phyloP scores from a whole-genome alignment of 2,329 filamentous ascomycete species.

The Aspergillus japonicus region DNA sequence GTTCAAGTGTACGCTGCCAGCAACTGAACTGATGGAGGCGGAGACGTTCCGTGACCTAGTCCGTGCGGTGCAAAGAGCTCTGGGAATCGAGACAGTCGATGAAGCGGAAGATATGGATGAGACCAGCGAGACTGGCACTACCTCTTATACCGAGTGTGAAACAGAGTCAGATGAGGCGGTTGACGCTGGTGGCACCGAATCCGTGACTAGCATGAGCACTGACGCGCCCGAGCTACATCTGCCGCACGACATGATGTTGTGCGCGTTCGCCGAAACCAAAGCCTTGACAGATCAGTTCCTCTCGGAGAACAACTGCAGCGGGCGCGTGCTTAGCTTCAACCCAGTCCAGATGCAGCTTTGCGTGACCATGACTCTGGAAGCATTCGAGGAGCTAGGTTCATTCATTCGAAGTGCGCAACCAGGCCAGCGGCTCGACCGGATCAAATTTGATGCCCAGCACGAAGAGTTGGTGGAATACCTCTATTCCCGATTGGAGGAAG shows the following conservation, averaged over 20 bases:
- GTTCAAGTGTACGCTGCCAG: slow-evolving; percentile 36
- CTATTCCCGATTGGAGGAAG: slow-evolving; percentile 36
- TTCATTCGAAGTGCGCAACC: slow-evolving; percentile 20
- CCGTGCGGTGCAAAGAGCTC: slow-evolving; percentile 19
- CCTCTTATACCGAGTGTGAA: not conserved
- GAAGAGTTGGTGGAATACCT: slow-evolving; percentile 32
- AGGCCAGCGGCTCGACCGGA: slow-evolving; percentile 20
- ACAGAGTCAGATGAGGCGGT: not conserved
- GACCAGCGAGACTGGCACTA: not conserved
- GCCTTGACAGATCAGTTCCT: slow-evolving; percentile 31
- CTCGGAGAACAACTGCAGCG: slow-evolving; percentile 22
- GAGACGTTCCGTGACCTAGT: slow-evolving; percentile 33
- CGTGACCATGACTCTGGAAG: slow-evolving; percentile 29
- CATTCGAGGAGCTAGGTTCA: slow-evolving; percentile 37
- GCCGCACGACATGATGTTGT: slow-evolving; percentile 16
- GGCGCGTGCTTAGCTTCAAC: slow-evolving; percentile 27
- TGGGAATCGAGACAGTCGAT: slow-evolving; percentile 1
- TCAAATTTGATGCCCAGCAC: slow-evolving; percentile 30
- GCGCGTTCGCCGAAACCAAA: slow-evolving; percentile 27
- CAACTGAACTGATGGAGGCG: slow-evolving; percentile 30
- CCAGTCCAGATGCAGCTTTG: slow-evolving; percentile 27
- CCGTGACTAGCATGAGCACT: slow-evolving; percentile 7
- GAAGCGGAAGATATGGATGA: not conserved
- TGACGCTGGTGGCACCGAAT: not conserved
- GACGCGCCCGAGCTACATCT: slow-evolving; percentile 8